phyloP scores from a whole-genome alignment of 2,329 filamentous ascomycete species.

The Monosporascus sp. region DNA sequence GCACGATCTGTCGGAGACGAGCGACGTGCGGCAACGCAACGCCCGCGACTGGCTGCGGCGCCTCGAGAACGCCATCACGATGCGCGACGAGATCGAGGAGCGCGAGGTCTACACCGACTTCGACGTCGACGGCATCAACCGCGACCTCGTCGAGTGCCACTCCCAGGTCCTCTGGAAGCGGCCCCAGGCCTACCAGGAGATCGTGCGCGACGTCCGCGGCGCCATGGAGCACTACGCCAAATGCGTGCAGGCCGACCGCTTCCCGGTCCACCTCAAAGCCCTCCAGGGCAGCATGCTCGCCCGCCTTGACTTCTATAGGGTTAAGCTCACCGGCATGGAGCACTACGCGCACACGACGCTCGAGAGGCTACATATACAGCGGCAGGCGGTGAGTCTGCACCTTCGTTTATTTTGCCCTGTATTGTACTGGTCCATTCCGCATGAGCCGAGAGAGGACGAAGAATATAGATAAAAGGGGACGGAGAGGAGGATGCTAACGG shows the following conservation, averaged over 20 bases:
- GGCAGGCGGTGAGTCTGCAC: slow-evolving; percentile 47
- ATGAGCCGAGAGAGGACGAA: too few species aligned
- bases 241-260: slow-evolving; percentile 15
- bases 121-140: slow-evolving; percentile 56
- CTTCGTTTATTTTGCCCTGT: background rate
- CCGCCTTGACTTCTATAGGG: slow-evolving; percentile 55
- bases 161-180: slow-evolving; percentile 59
- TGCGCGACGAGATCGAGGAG: slow-evolving; percentile 56
- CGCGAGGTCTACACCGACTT: slow-evolving; percentile 50
- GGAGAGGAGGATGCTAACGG: slow-evolving; percentile 4
- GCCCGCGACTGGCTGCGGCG: slow-evolving; percentile 57
- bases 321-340: slow-evolving; percentile 57
- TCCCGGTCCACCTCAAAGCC: slow-evolving; percentile 14
- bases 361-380: slow-evolving; percentile 56
- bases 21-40: slow-evolving; percentile 59
- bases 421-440: background rate
- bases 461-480: background rate
- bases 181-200: slow-evolving; percentile 56
- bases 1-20: slow-evolving; percentile 50
- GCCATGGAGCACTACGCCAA: slow-evolving; percentile 42
- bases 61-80: slow-evolving; percentile 56
- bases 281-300: slow-evolving; percentile 49
- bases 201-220: slow-evolving; percentile 43
- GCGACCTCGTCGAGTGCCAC: slow-evolving; percentile 60
- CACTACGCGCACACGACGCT: slow-evolving; percentile 60